Evolutionary conservation across 2,329 filamentous ascomycete species (phyloP).

Genomic region (Pseudocercospora ulei): DNA sequence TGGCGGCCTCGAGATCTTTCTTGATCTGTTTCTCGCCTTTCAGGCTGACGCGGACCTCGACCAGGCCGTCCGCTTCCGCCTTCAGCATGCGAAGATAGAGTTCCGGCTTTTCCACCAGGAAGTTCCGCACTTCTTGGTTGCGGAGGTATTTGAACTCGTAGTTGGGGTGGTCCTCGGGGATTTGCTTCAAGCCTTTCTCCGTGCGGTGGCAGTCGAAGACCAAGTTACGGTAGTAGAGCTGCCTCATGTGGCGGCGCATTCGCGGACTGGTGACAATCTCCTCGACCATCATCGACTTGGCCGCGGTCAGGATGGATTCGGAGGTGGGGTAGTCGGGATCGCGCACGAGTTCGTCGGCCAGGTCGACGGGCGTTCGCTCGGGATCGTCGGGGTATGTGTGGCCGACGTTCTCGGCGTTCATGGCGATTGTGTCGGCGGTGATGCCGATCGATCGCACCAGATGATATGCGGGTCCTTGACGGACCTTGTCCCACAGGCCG

Average conservation of each 20-base stretch:
- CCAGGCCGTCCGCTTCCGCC: slow-evolving; percentile 83
- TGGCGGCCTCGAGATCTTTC: slow-evolving; percentile 66
- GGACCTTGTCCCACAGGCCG: slow-evolving; percentile 71
- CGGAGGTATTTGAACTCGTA: slow-evolving; percentile 97
- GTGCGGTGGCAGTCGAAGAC: slow-evolving; percentile 81
- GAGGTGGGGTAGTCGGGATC: slow-evolving; percentile 66
- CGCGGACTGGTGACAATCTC: slow-evolving; percentile 80
- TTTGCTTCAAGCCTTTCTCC: slow-evolving; percentile 85
- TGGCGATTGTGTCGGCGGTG: slow-evolving; percentile 74
- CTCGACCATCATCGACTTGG: slow-evolving; percentile 80
- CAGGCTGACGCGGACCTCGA: slow-evolving; percentile 73
- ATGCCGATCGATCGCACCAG: slow-evolving; percentile 87
- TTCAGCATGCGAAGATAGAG: slow-evolving; percentile 95
- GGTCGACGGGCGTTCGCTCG: slow-evolving; percentile 65
- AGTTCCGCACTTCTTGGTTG: slow-evolving; percentile 58
- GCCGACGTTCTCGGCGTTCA: slow-evolving; percentile 70
- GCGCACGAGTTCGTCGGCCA: slow-evolving; percentile 68
- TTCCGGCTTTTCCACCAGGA: slow-evolving; percentile 75
- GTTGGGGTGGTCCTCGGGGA: slow-evolving; percentile 89
- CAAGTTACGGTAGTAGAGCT: slow-evolving; percentile 72
- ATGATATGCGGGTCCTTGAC: slow-evolving; percentile 66
- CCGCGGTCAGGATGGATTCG: slow-evolving; percentile 64
- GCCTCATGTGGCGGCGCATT: slow-evolving; percentile 76
- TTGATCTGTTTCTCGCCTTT: slow-evolving; percentile 67
- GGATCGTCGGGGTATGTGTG: slow-evolving; percentile 78